phyloP scores from a whole-genome alignment of 345 rosid genomes.

The Eucalyptus sp. region DNA sequence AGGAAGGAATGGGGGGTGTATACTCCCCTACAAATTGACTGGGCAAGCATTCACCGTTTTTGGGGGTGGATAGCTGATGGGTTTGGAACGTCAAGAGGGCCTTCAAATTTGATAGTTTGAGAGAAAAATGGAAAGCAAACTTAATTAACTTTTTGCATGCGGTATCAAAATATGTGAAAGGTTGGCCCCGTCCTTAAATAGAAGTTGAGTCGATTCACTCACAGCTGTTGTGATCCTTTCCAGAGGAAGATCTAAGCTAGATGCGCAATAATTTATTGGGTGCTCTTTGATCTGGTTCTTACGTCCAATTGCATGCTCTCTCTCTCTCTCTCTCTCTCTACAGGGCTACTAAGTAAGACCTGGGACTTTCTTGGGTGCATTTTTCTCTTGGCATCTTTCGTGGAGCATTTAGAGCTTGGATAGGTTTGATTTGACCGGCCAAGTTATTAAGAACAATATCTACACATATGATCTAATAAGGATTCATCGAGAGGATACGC shows the following conservation, averaged over 20 bases:
- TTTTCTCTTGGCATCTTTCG: background rate
- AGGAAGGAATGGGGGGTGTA: background rate
- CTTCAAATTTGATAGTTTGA: background rate
- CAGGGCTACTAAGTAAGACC: no score
- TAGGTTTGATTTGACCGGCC: background rate
- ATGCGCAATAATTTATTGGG: no score
- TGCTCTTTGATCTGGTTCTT: no score
- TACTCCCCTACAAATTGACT: background rate
- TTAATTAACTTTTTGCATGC: background rate
- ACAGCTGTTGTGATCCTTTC: no score
- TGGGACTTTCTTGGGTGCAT: background rate
- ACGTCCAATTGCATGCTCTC: no score
- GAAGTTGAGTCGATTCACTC: no score
- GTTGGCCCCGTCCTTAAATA: background rate
- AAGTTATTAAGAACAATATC: background rate
- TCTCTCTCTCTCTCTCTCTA: no score
- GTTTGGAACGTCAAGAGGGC: background rate
- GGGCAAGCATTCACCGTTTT: background rate
- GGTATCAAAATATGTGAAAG: background rate
- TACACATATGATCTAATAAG: no score
- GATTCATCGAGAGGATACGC: no score
- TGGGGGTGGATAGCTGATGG: background rate
- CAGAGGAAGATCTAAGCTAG: no score
- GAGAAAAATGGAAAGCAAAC: background rate
- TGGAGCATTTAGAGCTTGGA: background rate